phyloP scores from a whole-genome alignment of 805 yeast species.

The Blastobotrys parvus region DNA sequence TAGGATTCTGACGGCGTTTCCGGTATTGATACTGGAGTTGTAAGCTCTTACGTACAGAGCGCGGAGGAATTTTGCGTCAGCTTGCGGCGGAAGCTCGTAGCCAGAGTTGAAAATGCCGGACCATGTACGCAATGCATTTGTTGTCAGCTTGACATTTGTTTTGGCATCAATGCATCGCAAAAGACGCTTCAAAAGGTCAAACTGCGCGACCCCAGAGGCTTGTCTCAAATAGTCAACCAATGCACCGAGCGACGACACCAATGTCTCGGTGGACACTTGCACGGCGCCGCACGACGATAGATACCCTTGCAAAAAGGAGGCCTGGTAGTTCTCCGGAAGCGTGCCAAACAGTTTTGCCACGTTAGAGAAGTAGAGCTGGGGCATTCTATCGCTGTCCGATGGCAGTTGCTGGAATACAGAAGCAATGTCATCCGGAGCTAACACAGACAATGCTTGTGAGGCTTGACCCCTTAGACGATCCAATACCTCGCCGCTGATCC shows the following conservation, averaged over 20 bases:
- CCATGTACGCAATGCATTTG: conserved; percentile 10
- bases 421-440: conserved; percentile 13
- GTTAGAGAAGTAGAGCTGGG: conserved; percentile 1
- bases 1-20: conserved; percentile 31
- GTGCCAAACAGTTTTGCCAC: conserved; percentile 6
- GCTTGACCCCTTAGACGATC: conserved; percentile 44
- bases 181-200: conserved; percentile 4
- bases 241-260: conserved; percentile 8
- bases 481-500: conserved; percentile 58
- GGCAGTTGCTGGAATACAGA: neutral
- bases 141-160: neutral
- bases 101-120: conserved; percentile 10
- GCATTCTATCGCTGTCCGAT: neutral
- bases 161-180: conserved; percentile 2
- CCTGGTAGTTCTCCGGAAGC: conserved; percentile 7
- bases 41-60: conserved; percentile 31
- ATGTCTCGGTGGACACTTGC: conserved; percentile 10
- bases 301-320: conserved; percentile 22
- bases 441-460: conserved; percentile 28
- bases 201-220: neutral
- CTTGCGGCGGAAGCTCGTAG: conserved; percentile 9
- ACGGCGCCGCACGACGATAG: conserved; percentile 24
- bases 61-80: conserved; percentile 32
- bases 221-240: conserved; percentile 6
- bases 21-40: conserved; percentile 48